A percentile compares a stretch with the other conserved stretches of the same genome.
Evolutionary conservation across 352 stramenopile species (phyloP).

Genomic region (Phytophthora citrophthora): DNA sequence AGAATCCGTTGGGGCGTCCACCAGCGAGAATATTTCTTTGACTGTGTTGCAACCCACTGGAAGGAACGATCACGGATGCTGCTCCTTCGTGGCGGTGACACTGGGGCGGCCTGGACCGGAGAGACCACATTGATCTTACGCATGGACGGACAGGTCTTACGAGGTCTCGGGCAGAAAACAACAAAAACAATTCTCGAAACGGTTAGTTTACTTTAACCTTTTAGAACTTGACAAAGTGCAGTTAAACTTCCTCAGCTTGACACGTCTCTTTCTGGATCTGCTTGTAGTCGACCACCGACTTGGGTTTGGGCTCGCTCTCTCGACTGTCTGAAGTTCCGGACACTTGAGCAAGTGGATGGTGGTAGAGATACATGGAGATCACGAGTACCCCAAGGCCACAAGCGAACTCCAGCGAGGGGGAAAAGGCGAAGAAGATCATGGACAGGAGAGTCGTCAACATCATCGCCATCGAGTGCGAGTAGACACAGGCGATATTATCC

Average conservation of each 20-base stretch:
- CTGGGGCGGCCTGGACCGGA: too few species aligned
- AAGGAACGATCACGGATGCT: too few species aligned
- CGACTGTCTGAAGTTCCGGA: too few species aligned
- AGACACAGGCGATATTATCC: slow-evolving; percentile 89
- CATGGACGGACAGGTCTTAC: too few species aligned
- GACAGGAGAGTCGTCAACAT: slow-evolving; percentile 89
- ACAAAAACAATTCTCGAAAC: too few species aligned
- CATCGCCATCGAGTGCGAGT: slow-evolving; percentile 87
- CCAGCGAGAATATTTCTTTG: neutral
- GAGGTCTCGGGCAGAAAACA: too few species aligned
- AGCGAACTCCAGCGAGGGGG: slow-evolving; percentile 80
- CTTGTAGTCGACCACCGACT: slow-evolving; percentile 12
- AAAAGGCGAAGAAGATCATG: slow-evolving; percentile 88
- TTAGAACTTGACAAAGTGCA: too few species aligned
- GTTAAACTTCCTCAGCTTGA: too few species aligned
- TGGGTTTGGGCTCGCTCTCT: slow-evolving; percentile 20
- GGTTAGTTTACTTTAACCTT: too few species aligned
- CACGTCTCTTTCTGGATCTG: neutral
- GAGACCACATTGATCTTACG: too few species aligned
- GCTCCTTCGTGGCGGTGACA: too few species aligned
- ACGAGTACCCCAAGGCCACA: slow-evolving; percentile 79
- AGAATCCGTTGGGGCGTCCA: neutral
- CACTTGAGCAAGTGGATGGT: slow-evolving; percentile 54
- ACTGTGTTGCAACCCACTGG: too few species aligned
- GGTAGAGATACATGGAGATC: slow-evolving; percentile 90